These are phyloP conservation scores for Eustoma russellianum DNA, from an alignment of 257 asterid species.

Conservation along the genomic window DNA sequence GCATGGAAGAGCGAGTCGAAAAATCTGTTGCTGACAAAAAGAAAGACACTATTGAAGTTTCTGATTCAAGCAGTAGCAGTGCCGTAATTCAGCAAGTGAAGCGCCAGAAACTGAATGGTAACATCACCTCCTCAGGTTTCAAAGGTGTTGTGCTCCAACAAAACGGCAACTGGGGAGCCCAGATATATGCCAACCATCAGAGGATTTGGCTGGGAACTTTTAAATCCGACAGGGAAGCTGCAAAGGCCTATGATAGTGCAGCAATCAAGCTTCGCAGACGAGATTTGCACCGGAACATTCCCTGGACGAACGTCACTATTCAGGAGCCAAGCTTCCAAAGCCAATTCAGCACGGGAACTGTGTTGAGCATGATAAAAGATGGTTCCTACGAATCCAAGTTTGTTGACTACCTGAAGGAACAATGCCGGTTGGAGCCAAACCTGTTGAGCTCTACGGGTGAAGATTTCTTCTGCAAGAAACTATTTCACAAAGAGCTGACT, in stretches of 20 bases:
- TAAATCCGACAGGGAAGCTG: slow-evolving; percentile 52
- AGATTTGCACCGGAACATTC: slow-evolving; percentile 36
- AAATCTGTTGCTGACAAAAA: slow-evolving; percentile 19
- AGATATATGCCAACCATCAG: slow-evolving; percentile 47
- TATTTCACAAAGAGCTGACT: slow-evolving; percentile 53
- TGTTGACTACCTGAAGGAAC: slow-evolving; percentile 24
- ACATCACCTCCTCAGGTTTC: slow-evolving; percentile 24
- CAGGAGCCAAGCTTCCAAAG: slow-evolving; percentile 41
- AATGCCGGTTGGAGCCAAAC: background rate
- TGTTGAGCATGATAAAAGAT: slow-evolving; percentile 58
- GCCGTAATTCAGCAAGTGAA: slow-evolving; percentile 2
- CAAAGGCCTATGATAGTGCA: slow-evolving; percentile 68
- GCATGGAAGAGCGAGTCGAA: slow-evolving; percentile 30
- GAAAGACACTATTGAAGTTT: slow-evolving; percentile 11
- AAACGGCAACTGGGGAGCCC: slow-evolving; percentile 86
- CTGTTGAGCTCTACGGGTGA: background rate
- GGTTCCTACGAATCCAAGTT: slow-evolving; percentile 47
- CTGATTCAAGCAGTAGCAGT: slow-evolving; percentile 23
- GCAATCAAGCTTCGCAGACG: slow-evolving; percentile 22
- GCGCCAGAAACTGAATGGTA: slow-evolving; percentile 13
- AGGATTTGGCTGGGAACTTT: slow-evolving; percentile 72
- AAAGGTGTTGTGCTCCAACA: slow-evolving; percentile 66
- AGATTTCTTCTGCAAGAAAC: slow-evolving; percentile 11
- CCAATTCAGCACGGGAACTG: slow-evolving; percentile 28
- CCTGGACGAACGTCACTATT: slow-evolving; percentile 30